Evolutionary conservation across 352 stramenopile species (phyloP).

Genomic region (Phytophthora cactorum): DNA sequence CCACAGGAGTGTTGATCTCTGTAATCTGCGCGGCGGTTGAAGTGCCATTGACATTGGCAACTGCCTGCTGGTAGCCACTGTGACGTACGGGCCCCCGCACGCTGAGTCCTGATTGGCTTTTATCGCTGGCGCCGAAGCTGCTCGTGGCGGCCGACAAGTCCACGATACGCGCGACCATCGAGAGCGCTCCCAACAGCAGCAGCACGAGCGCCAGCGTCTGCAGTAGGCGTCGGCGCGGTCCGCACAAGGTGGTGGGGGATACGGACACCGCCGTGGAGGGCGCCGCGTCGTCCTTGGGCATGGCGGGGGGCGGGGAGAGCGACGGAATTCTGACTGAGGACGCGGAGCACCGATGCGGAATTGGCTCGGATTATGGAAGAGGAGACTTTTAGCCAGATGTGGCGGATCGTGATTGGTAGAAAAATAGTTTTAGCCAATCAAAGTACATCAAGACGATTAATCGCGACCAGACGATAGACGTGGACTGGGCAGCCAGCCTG

Average conservation of each 20-base stretch:
- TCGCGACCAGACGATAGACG: constrained; percentile 17
- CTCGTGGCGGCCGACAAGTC: constrained; percentile 12
- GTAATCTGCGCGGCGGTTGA: not conserved
- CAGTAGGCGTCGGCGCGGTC: constrained; percentile 11
- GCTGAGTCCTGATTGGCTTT: constrained; percentile 17
- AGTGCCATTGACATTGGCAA: constrained; percentile 8
- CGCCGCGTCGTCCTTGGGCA: constrained; percentile 18
- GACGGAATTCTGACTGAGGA: constrained; percentile 31
- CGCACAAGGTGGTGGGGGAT: constrained; percentile 10
- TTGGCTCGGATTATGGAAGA: constrained; percentile 5
- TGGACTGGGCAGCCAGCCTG: not conserved
- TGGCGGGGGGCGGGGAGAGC: constrained; percentile 31
- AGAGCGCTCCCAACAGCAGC: constrained; percentile 10
- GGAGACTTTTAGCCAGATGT: constrained; percentile 13
- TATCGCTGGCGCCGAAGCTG: constrained; percentile 5
- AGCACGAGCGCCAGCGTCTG: constrained; percentile 21
- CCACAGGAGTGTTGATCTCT: constrained; percentile 8
- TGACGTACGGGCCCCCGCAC: constrained; percentile 29
- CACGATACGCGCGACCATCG: constrained; percentile 18
- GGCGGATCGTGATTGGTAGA: constrained; percentile 17
- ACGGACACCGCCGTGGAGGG: constrained; percentile 13
- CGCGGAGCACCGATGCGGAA: not conserved
- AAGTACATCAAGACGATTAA: constrained; percentile 15
- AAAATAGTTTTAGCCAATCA: constrained; percentile 16
- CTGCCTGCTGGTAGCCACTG: constrained; percentile 15